phyloP scores from a whole-genome alignment of 2,329 filamentous ascomycete species.

The Botrytis fragariae region DNA sequence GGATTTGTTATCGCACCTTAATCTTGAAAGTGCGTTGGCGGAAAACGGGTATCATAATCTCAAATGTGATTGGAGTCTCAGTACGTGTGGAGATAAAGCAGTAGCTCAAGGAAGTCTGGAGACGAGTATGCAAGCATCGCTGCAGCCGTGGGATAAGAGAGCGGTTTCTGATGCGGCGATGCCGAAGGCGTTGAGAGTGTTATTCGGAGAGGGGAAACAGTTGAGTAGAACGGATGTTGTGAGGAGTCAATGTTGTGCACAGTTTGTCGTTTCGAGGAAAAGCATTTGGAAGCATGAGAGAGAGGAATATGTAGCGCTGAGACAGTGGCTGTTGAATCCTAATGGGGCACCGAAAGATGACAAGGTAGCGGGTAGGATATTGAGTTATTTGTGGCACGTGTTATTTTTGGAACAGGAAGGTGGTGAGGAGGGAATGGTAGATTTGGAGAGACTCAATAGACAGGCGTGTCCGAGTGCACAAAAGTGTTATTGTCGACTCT shows the following conservation, averaged over 20 bases:
- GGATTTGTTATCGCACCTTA: conserved; percentile 41
- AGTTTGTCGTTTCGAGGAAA: conserved; percentile 51
- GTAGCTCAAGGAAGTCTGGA: conserved; percentile 45
- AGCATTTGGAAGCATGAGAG: conserved; percentile 48
- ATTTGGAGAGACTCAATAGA: conserved; percentile 28
- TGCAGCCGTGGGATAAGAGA: conserved; percentile 46
- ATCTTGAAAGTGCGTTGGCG: conserved; percentile 42
- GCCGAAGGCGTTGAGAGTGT: conserved; percentile 37
- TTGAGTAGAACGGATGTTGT: conserved; percentile 45
- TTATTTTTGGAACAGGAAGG: conserved; percentile 41
- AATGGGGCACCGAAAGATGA: conserved; percentile 44
- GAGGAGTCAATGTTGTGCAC: conserved; percentile 53
- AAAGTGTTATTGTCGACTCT: conserved; percentile 33
- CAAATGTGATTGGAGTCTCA: conserved; percentile 49
- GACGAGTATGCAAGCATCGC: conserved; percentile 40
- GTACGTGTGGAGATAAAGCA: conserved; percentile 40
- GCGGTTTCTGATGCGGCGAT: conserved; percentile 42
- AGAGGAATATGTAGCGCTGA: conserved; percentile 51
- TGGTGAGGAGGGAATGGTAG: conserved; percentile 9
- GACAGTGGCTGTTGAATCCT: conserved; percentile 52
- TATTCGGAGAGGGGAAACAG: conserved; percentile 42
- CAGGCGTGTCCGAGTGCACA: conserved; percentile 29
- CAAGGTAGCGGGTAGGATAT: conserved; percentile 44
- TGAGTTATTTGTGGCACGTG: conserved; percentile 51
- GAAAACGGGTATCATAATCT: conserved; percentile 48